These are phyloP conservation scores for Coniophora puteana DNA, from an alignment of 1,284 basidiomycete genomes.

Conservation along the genomic window DNA sequence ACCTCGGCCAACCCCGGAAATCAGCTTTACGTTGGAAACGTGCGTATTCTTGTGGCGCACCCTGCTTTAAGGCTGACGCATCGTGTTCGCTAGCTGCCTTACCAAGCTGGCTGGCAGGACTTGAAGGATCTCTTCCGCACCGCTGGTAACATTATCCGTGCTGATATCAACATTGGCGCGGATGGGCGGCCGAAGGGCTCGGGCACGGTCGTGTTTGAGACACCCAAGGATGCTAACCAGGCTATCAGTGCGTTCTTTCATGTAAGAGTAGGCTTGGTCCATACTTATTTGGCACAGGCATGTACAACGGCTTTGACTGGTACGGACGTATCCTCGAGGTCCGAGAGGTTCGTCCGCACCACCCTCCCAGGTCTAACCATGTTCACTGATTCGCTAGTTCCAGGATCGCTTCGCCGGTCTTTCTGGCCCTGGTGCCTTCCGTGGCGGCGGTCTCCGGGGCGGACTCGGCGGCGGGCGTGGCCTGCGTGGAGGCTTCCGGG, in stretches of 20 bases:
- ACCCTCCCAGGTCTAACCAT: not conserved
- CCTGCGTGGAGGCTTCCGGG: constrained; percentile 40
- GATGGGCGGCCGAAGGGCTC: constrained; percentile 94
- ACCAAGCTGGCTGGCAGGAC: constrained; percentile 97
- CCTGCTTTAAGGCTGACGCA: constrained; percentile 8
- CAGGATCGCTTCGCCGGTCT: constrained; percentile 88
- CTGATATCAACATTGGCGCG: constrained; percentile 89
- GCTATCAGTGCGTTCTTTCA: constrained; percentile 72
- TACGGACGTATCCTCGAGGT: constrained; percentile 91
- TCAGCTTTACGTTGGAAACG: constrained; percentile 91
- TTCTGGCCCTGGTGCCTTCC: constrained; percentile 61
- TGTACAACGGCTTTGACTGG: constrained; percentile 96
- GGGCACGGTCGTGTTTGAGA: constrained; percentile 94
- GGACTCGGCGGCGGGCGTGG: constrained; percentile 39
- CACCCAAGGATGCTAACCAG: constrained; percentile 83
- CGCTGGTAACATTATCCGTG: constrained; percentile 90
- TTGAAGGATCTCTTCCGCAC: constrained; percentile 95
- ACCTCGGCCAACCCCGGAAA: constrained; percentile 69
- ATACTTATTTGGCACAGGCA: constrained; percentile 44
- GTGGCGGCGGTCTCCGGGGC: constrained; percentile 56
- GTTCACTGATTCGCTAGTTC: not conserved
- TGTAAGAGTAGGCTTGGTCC: constrained; percentile 2
- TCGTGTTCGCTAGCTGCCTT: constrained; percentile 64
- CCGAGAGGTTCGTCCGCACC: constrained; percentile 79
- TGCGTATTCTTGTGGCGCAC: constrained; percentile 34